Percentiles rank a stretch among this genome's conserved stretches.
phyloP scores from a whole-genome alignment of 805 yeast species.

The Metschnikowia sp. region DNA sequence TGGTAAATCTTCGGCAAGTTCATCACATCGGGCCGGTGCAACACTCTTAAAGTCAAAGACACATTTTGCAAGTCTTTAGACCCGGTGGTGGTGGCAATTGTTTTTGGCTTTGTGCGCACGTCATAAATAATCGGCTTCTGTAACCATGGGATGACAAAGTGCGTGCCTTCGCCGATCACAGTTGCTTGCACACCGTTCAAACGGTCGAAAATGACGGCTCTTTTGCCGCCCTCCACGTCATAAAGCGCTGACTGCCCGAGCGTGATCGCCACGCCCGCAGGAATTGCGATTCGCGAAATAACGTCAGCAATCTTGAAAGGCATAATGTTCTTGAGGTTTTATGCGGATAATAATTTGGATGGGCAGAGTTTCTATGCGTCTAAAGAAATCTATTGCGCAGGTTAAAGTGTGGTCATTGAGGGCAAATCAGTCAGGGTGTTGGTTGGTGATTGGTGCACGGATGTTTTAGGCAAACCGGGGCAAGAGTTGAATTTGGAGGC shows the following conservation, averaged over 20 bases:
- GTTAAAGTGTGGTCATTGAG: background rate
- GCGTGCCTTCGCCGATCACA: constrained; percentile 97
- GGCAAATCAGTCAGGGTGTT: background rate
- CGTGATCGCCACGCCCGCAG: constrained; percentile 64
- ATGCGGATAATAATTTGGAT: background rate
- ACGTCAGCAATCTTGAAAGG: constrained; percentile 33
- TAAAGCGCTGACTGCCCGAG: constrained; percentile 82
- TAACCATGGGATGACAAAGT: constrained; percentile 91
- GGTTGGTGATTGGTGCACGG: background rate
- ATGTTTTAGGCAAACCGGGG: background rate
- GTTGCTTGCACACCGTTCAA: constrained; percentile 79
- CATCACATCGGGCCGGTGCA: constrained; percentile 89
- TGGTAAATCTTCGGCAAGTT: constrained; percentile 86
- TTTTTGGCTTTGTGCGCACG: constrained; percentile 95
- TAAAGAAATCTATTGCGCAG: background rate
- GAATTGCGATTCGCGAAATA: constrained; percentile 55
- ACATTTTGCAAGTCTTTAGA: constrained; percentile 98
- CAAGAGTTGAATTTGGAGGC: too few species aligned
- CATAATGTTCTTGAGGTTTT: constrained; percentile 6
- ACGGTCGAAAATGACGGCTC: constrained; percentile 95
- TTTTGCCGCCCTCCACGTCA: constrained; percentile 92
- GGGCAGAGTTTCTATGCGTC: background rate
- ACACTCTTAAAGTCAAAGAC: constrained; percentile 83
- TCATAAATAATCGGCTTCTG: constrained; percentile 92
- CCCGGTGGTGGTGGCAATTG: constrained; percentile 93